These are phyloP conservation scores for Exophiala sp. DNA, from an alignment of 2,329 filamentous ascomycete genomes.

Conservation along the genomic window DNA sequence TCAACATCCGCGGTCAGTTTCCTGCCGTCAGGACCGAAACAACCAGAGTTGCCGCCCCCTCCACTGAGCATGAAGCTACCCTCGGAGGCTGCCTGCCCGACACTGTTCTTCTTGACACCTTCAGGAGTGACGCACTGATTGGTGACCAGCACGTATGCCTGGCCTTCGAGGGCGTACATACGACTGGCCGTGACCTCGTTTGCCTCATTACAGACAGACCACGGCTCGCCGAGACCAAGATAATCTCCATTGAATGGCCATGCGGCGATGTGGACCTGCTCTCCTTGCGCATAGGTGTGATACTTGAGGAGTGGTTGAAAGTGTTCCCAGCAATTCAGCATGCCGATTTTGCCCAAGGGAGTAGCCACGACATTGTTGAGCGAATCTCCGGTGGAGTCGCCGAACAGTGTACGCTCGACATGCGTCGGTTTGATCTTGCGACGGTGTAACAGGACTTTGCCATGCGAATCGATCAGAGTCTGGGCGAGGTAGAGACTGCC, in stretches of 20 bases:
- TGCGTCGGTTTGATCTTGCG: conserved; percentile 55
- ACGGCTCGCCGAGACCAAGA: conserved; percentile 1
- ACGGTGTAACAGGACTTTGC: conserved; percentile 40
- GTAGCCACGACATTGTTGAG: conserved; percentile 42
- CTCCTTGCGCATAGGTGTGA: conserved; percentile 43
- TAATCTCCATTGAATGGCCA: conserved; percentile 39
- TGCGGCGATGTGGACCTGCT: conserved; percentile 47
- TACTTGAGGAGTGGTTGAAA: conserved; percentile 51
- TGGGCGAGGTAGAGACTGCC: conserved; percentile 47
- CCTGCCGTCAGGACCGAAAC: conserved; percentile 51
- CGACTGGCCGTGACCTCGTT: conserved; percentile 1
- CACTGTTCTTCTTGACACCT: conserved; percentile 1
- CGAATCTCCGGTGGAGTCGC: conserved; percentile 42
- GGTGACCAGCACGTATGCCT: conserved; percentile 5
- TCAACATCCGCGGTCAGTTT: conserved; percentile 38
- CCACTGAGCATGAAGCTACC: not conserved
- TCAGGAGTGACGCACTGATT: conserved; percentile 4
- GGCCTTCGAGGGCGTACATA: conserved; percentile 12
- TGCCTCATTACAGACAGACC: conserved; percentile 7
- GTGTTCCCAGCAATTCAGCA: conserved; percentile 52
- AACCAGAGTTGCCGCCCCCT: conserved; percentile 44
- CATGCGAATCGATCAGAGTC: conserved; percentile 42
- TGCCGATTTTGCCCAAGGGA: conserved; percentile 33
- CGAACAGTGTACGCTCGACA: conserved; percentile 52
- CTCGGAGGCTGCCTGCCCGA: not conserved